Evolutionary conservation across 2,329 filamentous ascomycete species (phyloP).

Genomic region (Ophiostoma ips): DNA sequence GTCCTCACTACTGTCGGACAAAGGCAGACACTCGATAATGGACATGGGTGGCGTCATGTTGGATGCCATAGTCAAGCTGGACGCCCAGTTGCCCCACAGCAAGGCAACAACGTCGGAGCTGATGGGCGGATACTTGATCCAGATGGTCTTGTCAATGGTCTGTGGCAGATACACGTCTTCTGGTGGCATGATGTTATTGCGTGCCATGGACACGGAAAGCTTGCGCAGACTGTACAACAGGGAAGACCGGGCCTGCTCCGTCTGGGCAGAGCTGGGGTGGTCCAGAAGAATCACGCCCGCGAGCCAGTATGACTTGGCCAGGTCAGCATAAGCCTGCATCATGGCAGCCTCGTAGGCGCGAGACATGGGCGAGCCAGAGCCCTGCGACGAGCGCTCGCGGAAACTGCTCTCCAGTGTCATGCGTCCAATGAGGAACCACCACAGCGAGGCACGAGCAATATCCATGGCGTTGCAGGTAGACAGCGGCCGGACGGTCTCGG

Average conservation of each 20-base stretch:
- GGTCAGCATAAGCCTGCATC: conserved; percentile 71
- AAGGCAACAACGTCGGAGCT: conserved; percentile 58
- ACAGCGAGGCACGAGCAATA: conserved; percentile 59
- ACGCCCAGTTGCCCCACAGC: conserved; percentile 47
- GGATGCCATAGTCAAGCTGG: conserved; percentile 34
- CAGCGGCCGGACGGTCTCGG: conserved; percentile 57
- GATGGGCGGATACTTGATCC: conserved; percentile 63
- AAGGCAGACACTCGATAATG: conserved; percentile 55
- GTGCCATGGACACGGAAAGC: conserved; percentile 67
- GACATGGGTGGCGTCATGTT: conserved; percentile 31
- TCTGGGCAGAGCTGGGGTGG: conserved; percentile 31
- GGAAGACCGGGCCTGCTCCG: conserved; percentile 38
- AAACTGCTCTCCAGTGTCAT: conserved; percentile 60
- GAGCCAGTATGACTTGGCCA: conserved; percentile 83
- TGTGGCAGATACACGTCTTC: conserved; percentile 58
- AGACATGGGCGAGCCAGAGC: conserved; percentile 26
- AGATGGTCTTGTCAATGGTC: conserved; percentile 67
- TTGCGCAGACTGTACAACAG: conserved; percentile 56
- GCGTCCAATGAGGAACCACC: conserved; percentile 84
- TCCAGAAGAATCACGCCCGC: conserved; percentile 39
- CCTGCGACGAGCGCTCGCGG: conserved; percentile 43
- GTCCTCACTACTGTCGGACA: conserved; percentile 57
- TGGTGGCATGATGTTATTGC: conserved; percentile 64
- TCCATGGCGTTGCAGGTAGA: conserved; percentile 48
- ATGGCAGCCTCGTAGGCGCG: conserved; percentile 40